Conservation (phyloP, 306 rosid species). For the Fagus crenata region DNA sequence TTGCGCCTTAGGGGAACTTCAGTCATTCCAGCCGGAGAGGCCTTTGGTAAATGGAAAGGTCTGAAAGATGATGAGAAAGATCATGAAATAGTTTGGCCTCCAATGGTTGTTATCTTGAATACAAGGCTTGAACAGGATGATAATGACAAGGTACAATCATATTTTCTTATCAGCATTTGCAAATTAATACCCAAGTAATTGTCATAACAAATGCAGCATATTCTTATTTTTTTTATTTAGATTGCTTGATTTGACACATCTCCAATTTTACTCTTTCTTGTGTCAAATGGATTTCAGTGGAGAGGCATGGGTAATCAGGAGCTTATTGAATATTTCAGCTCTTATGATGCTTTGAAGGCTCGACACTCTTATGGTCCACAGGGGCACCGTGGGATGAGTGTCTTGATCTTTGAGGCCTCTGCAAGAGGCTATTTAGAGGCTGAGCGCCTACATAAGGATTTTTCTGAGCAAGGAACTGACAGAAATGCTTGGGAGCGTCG, state of each 20-base stretch:
- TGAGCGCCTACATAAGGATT: slow-evolving; percentile 76
- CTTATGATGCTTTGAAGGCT: slow-evolving; percentile 59
- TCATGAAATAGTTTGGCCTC: slow-evolving; percentile 88
- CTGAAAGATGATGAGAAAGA: slow-evolving; percentile 63
- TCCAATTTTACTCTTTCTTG: slow-evolving; percentile 2
- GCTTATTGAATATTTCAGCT: slow-evolving; percentile 63
- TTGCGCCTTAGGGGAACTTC: slow-evolving; percentile 65
- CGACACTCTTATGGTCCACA: slow-evolving; percentile 87
- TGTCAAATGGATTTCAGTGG: slow-evolving; percentile 42
- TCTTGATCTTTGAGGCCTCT: slow-evolving; percentile 77
- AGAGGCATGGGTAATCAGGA: slow-evolving; percentile 81
- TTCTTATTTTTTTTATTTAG: background rate
- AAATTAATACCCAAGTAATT: background rate
- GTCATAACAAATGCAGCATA: background rate
- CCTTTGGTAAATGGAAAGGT: slow-evolving; percentile 82
- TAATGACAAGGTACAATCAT: slow-evolving; percentile 56
- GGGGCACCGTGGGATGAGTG: slow-evolving; percentile 88
- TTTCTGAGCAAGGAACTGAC: slow-evolving; percentile 64
- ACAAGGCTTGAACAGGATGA: slow-evolving; percentile 72
- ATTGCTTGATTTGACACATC: slow-evolving; percentile 18
- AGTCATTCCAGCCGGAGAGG: slow-evolving; percentile 66
- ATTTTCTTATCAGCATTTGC: slow-evolving; percentile 14
- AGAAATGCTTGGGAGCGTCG: slow-evolving; percentile 59
- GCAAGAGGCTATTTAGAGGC: slow-evolving; percentile 82
- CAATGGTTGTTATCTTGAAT: slow-evolving; percentile 74